A percentile compares a stretch with the other conserved stretches of the same genome.
Evolutionary conservation across 2,329 filamentous ascomycete species (phyloP).

Genomic region (Geoglossum cookeanum): DNA sequence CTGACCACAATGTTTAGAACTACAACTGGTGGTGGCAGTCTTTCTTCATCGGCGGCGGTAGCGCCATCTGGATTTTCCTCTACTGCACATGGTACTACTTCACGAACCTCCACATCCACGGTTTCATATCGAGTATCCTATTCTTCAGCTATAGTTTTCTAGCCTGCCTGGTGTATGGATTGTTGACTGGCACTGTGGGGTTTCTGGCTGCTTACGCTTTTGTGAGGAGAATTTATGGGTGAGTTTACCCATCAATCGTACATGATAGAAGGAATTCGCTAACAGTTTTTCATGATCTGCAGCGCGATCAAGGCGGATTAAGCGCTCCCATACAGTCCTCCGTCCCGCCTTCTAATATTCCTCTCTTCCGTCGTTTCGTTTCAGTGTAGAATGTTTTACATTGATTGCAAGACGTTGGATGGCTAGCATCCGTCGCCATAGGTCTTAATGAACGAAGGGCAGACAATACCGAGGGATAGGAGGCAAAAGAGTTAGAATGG

Average conservation of each 20-base stretch:
- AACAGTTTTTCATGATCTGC: not conserved
- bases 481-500: not conserved
- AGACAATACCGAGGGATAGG: not conserved
- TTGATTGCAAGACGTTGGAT: not conserved
- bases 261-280: not conserved
- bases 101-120: conserved; percentile 60
- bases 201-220: conserved; percentile 74
- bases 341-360: not conserved
- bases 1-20: conserved; percentile 29
- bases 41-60: conserved; percentile 60
- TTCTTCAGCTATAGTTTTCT: conserved; percentile 78
- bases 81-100: conserved; percentile 77
- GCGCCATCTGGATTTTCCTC: conserved; percentile 60
- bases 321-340: not conserved
- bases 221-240: conserved; percentile 67
- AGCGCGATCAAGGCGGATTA: conserved; percentile 5
- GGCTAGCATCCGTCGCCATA: not conserved
- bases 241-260: conserved; percentile 18
- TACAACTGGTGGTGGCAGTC: conserved; percentile 89
- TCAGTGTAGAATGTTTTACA: too few relatives aligned
- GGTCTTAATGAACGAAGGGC: not conserved
- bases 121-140: conserved; percentile 58
- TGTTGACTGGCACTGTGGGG: conserved; percentile 66
- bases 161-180: conserved; percentile 61
- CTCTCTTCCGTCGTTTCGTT: not conserved